phyloP scores from a whole-genome alignment of 2,329 filamentous ascomycete genomes.

The Fonsecaea nubica region DNA sequence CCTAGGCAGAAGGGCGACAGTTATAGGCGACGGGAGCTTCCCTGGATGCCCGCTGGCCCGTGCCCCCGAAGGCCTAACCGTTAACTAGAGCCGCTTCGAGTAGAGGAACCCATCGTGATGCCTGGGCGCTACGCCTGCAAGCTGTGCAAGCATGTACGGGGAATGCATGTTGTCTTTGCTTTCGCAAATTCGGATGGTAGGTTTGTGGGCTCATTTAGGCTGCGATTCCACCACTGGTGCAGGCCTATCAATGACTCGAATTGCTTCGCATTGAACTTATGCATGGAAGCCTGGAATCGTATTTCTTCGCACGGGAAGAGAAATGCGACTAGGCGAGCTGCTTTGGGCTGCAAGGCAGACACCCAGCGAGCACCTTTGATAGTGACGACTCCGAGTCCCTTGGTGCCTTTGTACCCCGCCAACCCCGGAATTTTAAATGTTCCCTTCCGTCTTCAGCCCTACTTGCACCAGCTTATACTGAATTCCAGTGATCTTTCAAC shows the following conservation, averaged over 20 bases:
- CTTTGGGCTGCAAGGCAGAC: conserved; percentile 12
- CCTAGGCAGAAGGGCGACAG: not conserved
- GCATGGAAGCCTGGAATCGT: conserved; percentile 12
- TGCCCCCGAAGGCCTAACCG: conserved; percentile 11
- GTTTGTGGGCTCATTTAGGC: conserved; percentile 4
- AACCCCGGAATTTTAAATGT: not conserved
- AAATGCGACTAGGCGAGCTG: conserved; percentile 11
- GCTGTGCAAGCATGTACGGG: not conserved
- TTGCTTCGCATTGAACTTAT: not conserved
- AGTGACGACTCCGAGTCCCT: not conserved
- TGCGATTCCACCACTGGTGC: conserved; percentile 1
- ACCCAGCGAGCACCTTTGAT: not conserved
- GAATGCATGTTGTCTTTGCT: not conserved
- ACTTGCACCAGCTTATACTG: not conserved
- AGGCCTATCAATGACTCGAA: not conserved
- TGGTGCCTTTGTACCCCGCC: not conserved
- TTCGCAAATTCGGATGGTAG: not conserved
- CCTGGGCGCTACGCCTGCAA: conserved; percentile 7
- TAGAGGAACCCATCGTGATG: not conserved
- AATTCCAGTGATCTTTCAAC: too few species aligned
- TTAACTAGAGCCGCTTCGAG: conserved; percentile 15
- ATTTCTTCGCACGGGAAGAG: not conserved
- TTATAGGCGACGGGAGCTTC: conserved; percentile 16
- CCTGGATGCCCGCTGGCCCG: conserved; percentile 18
- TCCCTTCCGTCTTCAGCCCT: not conserved